Evolutionary conservation across 495 filamentous ascomycete genomes (phyloP).

Genomic region (Aspergillus sclerotiicarbonarius): DNA sequence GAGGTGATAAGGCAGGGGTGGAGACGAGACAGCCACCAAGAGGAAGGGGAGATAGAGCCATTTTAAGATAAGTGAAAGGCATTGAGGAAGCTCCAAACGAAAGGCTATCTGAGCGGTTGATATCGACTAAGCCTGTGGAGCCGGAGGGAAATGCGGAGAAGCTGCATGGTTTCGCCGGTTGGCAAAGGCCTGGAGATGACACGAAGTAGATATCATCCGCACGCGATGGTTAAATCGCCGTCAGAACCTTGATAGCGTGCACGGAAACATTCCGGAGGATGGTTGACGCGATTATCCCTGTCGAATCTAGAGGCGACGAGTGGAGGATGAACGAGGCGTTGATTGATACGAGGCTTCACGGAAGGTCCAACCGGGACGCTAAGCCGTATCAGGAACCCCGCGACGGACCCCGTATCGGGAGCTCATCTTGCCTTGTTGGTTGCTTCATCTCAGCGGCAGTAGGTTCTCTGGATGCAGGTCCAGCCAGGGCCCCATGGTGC

Average conservation of each 20-base stretch:
- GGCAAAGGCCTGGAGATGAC: neutral
- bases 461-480: neutral
- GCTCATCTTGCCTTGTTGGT: neutral
- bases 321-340: neutral
- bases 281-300: neutral
- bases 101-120: neutral
- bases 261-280: neutral
- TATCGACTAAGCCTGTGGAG: neutral
- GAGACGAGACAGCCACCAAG: neutral
- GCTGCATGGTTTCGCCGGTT: conserved; percentile 4
- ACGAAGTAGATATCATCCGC: neutral
- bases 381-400: conserved; percentile 3
- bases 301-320: neutral
- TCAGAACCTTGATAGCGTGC: neutral
- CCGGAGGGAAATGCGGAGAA: conserved; percentile 18
- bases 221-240: neutral
- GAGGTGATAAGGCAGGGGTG: conserved; percentile 11
- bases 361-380: conserved; percentile 31
- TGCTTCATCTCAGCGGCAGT: neutral
- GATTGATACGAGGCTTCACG: conserved; percentile 11
- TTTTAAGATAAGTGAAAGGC: conserved; percentile 2
- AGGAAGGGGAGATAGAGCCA: conserved; percentile 5
- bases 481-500: neutral
- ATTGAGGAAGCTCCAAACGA: conserved; percentile 25
- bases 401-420: neutral